A percentile compares a stretch with the other conserved stretches of the same genome.
These are phyloP conservation scores for Inonotus obliquus DNA, from an alignment of 1,284 basidiomycete genomes.

Conservation along the genomic window DNA sequence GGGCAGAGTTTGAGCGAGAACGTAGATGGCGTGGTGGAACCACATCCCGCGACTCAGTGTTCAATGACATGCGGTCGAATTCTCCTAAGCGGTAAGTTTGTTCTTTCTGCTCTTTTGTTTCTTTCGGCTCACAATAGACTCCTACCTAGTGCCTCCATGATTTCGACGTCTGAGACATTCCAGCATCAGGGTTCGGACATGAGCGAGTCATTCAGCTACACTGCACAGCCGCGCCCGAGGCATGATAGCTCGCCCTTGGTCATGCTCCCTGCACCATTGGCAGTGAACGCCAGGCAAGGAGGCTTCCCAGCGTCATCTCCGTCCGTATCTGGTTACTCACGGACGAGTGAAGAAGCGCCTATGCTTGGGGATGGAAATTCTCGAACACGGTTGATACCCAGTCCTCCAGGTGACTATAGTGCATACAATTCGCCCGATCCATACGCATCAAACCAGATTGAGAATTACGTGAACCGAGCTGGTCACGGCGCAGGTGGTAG, in stretches of 20 bases:
- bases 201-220: conserved; percentile 46
- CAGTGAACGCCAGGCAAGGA: conserved; percentile 39
- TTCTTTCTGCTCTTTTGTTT: neutral
- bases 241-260: conserved; percentile 65
- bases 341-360: conserved; percentile 64
- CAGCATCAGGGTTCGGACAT: conserved; percentile 57
- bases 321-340: conserved; percentile 47
- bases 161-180: conserved; percentile 72
- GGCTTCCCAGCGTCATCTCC: conserved; percentile 42
- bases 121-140: conserved; percentile 11
- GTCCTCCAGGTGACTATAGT: conserved; percentile 43
- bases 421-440: conserved; percentile 25
- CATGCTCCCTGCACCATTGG: conserved; percentile 65
- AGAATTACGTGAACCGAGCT: conserved; percentile 39
- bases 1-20: conserved; percentile 98
- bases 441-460: conserved; percentile 28
- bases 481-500: conserved; percentile 26
- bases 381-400: conserved; percentile 53
- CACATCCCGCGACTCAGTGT: conserved; percentile 76
- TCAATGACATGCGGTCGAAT: conserved; percentile 45
- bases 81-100: conserved; percentile 56
- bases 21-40: conserved; percentile 87
- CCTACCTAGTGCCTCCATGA: conserved; percentile 56
- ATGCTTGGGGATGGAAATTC: conserved; percentile 54
- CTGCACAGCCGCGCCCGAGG: conserved; percentile 41